phyloP scores from a whole-genome alignment of 2,329 filamentous ascomycete species.

The Neofusicoccum cordaticola region DNA sequence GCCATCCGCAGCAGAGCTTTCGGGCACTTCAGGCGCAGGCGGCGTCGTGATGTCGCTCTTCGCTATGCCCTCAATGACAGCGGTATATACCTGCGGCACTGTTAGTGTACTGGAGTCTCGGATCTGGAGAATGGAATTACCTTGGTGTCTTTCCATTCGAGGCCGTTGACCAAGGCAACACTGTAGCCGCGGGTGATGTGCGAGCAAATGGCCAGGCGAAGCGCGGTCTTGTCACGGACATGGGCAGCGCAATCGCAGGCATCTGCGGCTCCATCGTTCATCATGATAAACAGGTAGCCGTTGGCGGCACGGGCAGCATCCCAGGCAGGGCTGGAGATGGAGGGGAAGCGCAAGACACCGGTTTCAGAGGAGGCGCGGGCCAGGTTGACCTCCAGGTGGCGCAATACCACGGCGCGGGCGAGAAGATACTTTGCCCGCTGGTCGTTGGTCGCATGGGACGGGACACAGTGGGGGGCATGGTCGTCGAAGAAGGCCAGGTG shows the following conservation, averaged over 20 bases:
- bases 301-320: slow-evolving; percentile 52
- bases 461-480: slow-evolving; percentile 56
- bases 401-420: slow-evolving; percentile 61
- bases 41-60: background rate
- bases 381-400: slow-evolving; percentile 57
- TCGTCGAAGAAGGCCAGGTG: slow-evolving; percentile 67
- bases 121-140: slow-evolving; percentile 30
- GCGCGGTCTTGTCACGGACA: background rate
- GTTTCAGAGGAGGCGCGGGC: slow-evolving; percentile 38
- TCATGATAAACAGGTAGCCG: slow-evolving; percentile 66
- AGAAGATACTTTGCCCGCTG: slow-evolving; percentile 56
- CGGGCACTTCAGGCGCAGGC: background rate
- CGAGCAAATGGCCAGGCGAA: slow-evolving; percentile 43
- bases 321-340: slow-evolving; percentile 52
- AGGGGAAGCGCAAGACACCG: slow-evolving; percentile 48
- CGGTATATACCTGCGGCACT: background rate
- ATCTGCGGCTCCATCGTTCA: slow-evolving; percentile 59
- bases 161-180: slow-evolving; percentile 61
- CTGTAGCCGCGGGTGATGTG: slow-evolving; percentile 58
- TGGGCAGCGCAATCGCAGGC: background rate
- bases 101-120: background rate
- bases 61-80: background rate
- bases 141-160: slow-evolving; percentile 65
- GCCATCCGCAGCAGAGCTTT: background rate
- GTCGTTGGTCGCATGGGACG: slow-evolving; percentile 36